Conservation (phyloP, 2,329 filamentous ascomycete species). For the Phaeoacremonium minimum region DNA sequence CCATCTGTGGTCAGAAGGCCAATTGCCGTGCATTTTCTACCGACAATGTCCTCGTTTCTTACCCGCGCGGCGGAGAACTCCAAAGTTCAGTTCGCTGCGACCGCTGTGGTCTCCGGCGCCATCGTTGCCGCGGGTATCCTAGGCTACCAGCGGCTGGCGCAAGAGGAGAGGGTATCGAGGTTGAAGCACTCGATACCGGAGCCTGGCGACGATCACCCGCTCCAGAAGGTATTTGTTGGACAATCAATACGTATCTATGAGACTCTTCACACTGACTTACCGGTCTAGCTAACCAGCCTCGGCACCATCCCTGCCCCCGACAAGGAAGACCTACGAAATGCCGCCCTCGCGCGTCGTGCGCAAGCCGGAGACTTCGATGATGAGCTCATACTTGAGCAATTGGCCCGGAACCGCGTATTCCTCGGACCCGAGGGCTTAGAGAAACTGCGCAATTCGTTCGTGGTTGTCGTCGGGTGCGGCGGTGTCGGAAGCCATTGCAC, state of each 20-base stretch:
- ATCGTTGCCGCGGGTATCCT: constrained; percentile 57
- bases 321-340: constrained; percentile 58
- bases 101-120: constrained; percentile 62
- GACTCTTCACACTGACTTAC: not conserved
- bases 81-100: constrained; percentile 62
- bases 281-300: constrained; percentile 54
- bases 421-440: constrained; percentile 75
- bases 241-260: not conserved
- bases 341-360: constrained; percentile 53
- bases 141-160: constrained; percentile 56
- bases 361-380: constrained; percentile 63
- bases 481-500: constrained; percentile 92
- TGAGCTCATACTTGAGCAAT: constrained; percentile 88
- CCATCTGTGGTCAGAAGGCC: no score
- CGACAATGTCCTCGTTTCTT: constrained; percentile 38
- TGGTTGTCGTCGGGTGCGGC: constrained; percentile 88
- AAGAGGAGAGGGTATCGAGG: constrained; percentile 47
- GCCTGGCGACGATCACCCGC: constrained; percentile 22
- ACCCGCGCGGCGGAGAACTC: constrained; percentile 38
- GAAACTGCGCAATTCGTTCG: constrained; percentile 75
- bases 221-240: constrained; percentile 28
- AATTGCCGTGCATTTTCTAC: no score
- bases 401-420: constrained; percentile 90
- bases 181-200: constrained; percentile 58
- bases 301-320: constrained; percentile 45